Evolutionary conservation across 106 monocot genomes (phyloP).

Genomic region (Dioscorea dumetorum): DNA sequence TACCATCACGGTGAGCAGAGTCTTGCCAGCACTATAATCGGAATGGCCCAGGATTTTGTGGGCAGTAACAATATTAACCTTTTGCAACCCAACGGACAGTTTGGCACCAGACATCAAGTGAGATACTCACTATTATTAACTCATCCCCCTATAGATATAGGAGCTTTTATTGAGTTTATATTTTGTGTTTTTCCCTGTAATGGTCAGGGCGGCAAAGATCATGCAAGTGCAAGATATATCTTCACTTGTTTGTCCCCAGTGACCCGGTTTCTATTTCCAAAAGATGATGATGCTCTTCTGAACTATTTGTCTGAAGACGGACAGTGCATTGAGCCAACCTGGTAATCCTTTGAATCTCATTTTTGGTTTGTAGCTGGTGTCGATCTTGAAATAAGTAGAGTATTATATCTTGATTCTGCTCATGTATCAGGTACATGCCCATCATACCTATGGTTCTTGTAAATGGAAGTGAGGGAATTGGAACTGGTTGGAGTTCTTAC

Average conservation of each 20-base stretch:
- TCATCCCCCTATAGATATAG: neutral
- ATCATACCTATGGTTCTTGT: slow-evolving; percentile 87
- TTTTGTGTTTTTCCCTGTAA: neutral
- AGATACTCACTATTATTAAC: neutral
- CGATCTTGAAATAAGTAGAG: no score
- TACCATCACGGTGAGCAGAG: slow-evolving; percentile 97
- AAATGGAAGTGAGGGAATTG: slow-evolving; percentile 98
- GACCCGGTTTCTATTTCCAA: slow-evolving; percentile 78
- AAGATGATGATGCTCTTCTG: slow-evolving; percentile 85
- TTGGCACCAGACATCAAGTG: slow-evolving; percentile 86
- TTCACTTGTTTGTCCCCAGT: slow-evolving; percentile 64
- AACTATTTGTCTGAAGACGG: slow-evolving; percentile 90
- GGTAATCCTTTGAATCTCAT: slow-evolving; percentile 30
- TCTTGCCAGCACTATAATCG: slow-evolving; percentile 72
- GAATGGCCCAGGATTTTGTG: slow-evolving; percentile 93
- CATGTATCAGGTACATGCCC: slow-evolving; percentile 68
- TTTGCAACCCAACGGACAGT: slow-evolving; percentile 76
- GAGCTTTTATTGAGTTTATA: neutral
- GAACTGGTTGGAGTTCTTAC: slow-evolving; percentile 96
- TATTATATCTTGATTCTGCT: no score
- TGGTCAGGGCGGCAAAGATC: slow-evolving; percentile 92
- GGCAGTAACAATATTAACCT: slow-evolving; percentile 94
- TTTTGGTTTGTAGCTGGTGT: no score
- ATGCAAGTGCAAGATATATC: slow-evolving; percentile 81
- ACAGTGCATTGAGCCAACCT: slow-evolving; percentile 78